phyloP scores from a whole-genome alignment of 352 stramenopile species.

The Globisporangium carolinianum region DNA sequence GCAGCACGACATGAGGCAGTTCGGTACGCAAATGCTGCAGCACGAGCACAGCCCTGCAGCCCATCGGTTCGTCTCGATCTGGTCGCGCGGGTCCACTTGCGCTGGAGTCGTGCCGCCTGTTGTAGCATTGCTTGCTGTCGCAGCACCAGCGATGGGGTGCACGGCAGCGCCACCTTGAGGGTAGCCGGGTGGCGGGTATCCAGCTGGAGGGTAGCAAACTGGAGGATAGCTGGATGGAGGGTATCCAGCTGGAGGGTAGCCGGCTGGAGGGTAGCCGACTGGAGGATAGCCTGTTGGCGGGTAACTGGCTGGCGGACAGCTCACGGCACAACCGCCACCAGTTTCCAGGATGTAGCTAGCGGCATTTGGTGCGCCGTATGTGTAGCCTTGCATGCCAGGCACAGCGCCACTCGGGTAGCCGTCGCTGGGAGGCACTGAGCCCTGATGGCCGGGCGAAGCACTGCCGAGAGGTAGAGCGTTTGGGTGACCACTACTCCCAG shows the following conservation, averaged over 20 bases:
- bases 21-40: conserved; percentile 20
- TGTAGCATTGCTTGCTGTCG: not conserved
- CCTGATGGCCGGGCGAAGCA: no score
- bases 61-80: conserved; percentile 14
- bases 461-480: no score
- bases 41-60: conserved; percentile 17
- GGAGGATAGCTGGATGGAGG: not conserved
- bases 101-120: not conserved
- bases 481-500: no score
- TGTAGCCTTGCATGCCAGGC: not conserved
- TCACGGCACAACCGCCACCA: not conserved
- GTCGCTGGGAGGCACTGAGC: no score
- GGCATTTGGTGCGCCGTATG: not conserved
- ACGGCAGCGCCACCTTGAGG: not conserved
- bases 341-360: not conserved
- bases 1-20: conserved; percentile 18
- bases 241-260: not conserved
- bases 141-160: not conserved
- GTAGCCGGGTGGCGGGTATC: not conserved
- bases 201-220: not conserved
- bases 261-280: not conserved
- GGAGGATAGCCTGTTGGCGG: not conserved
- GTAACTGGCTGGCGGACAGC: not conserved
- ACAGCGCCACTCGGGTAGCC: not conserved
- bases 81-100: conserved; percentile 3